phyloP scores from a whole-genome alignment of 2,329 filamentous ascomycete genomes.

The Lecanicillium sp. region DNA sequence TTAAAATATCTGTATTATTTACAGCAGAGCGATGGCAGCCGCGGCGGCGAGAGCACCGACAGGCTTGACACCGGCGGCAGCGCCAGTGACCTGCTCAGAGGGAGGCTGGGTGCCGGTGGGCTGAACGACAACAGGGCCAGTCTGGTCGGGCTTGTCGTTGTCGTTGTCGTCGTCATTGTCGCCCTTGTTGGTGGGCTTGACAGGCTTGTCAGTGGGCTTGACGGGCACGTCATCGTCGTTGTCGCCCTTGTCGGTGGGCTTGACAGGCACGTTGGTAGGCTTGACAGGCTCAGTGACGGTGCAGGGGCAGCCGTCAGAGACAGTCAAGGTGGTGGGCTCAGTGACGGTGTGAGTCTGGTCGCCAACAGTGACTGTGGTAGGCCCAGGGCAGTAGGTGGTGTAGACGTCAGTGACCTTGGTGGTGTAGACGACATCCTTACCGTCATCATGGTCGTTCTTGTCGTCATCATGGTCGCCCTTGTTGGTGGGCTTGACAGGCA shows the following conservation, averaged over 20 bases:
- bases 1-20: too few species aligned
- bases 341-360: conserved; percentile 62
- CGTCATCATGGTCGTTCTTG: too few species aligned
- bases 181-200: background rate
- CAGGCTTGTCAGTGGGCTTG: background rate
- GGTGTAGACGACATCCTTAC: conserved; percentile 39
- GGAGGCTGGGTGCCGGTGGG: conserved; percentile 75
- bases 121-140: conserved; percentile 77
- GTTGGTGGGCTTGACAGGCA: background rate
- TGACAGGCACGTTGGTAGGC: conserved; percentile 17
- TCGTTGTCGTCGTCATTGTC: background rate
- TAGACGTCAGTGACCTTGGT: conserved; percentile 58
- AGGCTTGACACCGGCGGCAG: conserved; percentile 4
- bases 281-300: conserved; percentile 52
- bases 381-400: conserved; percentile 64
- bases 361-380: conserved; percentile 56
- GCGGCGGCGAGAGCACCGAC: conserved; percentile 6
- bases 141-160: conserved; percentile 67
- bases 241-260: background rate
- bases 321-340: conserved; percentile 55
- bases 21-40: conserved; percentile 8
- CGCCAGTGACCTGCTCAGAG: background rate
- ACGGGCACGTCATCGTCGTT: background rate
- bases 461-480: too few species aligned
- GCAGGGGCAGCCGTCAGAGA: conserved; percentile 64